phyloP scores from a whole-genome alignment of 352 stramenopile species.

The Phytophthora parvispora region DNA sequence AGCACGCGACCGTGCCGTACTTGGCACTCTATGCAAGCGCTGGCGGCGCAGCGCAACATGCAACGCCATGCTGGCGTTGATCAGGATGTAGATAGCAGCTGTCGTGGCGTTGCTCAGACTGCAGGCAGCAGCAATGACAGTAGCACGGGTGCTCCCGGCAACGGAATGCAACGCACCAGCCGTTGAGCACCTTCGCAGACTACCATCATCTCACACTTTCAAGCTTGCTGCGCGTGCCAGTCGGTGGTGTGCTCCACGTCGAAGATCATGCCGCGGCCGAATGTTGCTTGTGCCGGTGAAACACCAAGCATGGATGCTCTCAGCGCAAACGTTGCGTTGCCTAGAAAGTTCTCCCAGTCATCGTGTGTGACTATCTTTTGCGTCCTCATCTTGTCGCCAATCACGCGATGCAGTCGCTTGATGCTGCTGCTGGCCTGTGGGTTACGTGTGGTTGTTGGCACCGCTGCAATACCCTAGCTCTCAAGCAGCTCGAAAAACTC shows the following conservation, averaged over 20 bases:
- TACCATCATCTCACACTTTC: not conserved
- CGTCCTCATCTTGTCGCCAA: not conserved
- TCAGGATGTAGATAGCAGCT: not conserved
- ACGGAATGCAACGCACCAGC: not conserved
- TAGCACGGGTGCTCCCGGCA: not conserved
- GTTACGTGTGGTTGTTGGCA: not conserved
- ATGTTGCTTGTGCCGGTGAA: not conserved
- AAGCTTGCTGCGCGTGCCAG: not conserved
- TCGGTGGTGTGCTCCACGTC: not conserved
- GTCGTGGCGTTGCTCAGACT: not conserved
- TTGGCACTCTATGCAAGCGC: not conserved
- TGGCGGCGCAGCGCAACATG: not conserved
- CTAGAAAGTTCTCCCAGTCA: not conserved
- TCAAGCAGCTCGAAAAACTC: not conserved
- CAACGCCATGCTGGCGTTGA: not conserved
- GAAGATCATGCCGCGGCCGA: not conserved
- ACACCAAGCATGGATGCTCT: not conserved
- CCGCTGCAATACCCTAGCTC: not conserved
- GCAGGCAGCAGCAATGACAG: not conserved
- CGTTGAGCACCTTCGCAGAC: not conserved
- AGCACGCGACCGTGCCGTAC: not conserved
- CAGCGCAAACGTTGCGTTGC: not conserved
- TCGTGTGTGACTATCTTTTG: not conserved
- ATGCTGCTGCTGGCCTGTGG: not conserved
- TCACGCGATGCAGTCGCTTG: not conserved